Conservation (phyloP, 441 rosid genomes). For the Arabidopsis hybrid region DNA sequence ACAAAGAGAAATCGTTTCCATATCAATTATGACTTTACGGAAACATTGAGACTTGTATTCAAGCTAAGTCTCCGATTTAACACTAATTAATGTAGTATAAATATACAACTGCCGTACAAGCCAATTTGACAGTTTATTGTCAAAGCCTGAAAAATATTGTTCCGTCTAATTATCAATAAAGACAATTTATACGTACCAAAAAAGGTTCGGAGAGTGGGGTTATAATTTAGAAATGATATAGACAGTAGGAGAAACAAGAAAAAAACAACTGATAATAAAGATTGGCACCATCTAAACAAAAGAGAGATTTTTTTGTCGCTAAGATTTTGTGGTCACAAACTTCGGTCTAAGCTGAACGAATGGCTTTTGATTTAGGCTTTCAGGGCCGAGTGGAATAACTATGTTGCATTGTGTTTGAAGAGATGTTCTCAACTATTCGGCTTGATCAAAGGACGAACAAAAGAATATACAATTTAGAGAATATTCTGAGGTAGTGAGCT, state of each 20-base stretch:
- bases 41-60: neutral
- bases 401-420: no score
- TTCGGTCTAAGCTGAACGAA: no score
- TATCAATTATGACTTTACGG: neutral
- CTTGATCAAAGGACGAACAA: no score
- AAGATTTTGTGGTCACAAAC: no score
- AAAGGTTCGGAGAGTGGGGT: constrained; percentile 21
- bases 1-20: constrained; percentile 5
- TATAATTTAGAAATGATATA: constrained; percentile 17
- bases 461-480: neutral
- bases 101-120: constrained; percentile 38
- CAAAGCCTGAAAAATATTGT: constrained; percentile 13
- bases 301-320: no score
- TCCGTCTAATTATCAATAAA: constrained; percentile 3
- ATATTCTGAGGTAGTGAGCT: neutral
- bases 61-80: neutral
- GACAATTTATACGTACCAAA: neutral
- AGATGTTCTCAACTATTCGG: no score
- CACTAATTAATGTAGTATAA: constrained; percentile 33
- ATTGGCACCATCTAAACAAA: no score
- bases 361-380: no score
- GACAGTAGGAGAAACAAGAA: neutral
- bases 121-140: constrained; percentile 22
- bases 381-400: no score
- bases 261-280: neutral